Conservation (phyloP, 164 flowering plant genomes). For the Cinnamomum chago region DNA sequence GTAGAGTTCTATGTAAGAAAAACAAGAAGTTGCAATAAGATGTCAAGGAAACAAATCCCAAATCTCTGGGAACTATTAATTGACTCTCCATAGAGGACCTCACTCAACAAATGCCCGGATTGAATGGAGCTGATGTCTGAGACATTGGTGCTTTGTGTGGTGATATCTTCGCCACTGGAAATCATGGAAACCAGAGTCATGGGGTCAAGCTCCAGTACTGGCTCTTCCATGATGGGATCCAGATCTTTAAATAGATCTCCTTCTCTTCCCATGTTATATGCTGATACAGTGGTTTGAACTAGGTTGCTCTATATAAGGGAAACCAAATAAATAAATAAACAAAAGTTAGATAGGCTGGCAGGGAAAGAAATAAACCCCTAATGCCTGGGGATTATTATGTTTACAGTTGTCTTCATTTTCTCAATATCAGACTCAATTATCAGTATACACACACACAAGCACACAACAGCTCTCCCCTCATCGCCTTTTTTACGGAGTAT, state of each 20-base stretch:
- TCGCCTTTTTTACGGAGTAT: not conserved
- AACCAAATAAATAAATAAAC: not conserved
- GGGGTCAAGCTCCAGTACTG: constrained; percentile 52
- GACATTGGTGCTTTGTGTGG: constrained; percentile 36
- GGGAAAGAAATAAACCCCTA: not conserved
- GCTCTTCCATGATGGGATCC: constrained; percentile 60
- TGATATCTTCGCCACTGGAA: constrained; percentile 57
- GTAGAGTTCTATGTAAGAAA: constrained; percentile 31
- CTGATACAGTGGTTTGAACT: constrained; percentile 39
- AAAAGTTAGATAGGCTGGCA: not conserved
- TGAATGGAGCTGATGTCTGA: constrained; percentile 50
- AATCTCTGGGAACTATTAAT: not conserved
- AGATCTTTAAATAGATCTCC: constrained; percentile 94
- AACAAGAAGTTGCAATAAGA: constrained; percentile 2
- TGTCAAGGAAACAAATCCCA: not conserved
- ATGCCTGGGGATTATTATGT: not conserved
- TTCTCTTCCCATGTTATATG: constrained; percentile 82
- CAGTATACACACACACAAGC: not conserved
- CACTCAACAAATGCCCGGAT: constrained; percentile 49
- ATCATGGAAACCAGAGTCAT: constrained; percentile 79
- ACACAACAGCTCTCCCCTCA: not conserved
- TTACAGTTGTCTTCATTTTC: not conserved
- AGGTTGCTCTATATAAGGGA: constrained; percentile 1
- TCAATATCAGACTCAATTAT: not conserved
- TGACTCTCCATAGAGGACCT: constrained; percentile 53